These are phyloP conservation scores for Pleurotus eryngii DNA, from an alignment of 768 basidiomycete genomes.

Conservation along the genomic window DNA sequence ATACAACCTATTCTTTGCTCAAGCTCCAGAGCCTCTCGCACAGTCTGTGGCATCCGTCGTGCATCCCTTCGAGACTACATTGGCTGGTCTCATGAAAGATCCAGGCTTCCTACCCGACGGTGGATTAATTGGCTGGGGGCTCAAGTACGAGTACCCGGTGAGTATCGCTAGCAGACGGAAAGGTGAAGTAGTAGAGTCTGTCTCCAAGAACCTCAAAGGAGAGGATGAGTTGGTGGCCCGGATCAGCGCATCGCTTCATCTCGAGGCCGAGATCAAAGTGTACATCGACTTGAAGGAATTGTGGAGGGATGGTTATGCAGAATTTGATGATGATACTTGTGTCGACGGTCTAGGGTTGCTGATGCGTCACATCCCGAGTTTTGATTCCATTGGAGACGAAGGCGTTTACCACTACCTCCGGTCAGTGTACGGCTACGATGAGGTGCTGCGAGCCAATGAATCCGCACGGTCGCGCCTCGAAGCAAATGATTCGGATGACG, in stretches of 20 bases:
- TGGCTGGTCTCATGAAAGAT: slow-evolving; percentile 24
- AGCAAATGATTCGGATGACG: no score
- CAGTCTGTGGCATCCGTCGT: neutral
- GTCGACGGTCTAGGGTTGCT: no score
- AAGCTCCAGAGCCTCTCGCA: no score
- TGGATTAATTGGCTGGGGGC: slow-evolving; percentile 31
- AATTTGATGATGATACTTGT: no score
- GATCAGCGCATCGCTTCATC: slow-evolving; percentile 14
- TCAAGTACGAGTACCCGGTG: slow-evolving; percentile 31
- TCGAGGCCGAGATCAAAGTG: slow-evolving; percentile 17
- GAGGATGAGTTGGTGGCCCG: slow-evolving; percentile 21
- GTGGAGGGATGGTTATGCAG: no score
- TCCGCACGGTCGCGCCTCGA: no score
- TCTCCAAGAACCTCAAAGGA: slow-evolving; percentile 25
- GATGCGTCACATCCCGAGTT: no score
- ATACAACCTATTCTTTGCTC: slow-evolving; percentile 34
- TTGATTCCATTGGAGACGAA: no score
- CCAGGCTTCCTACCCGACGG: slow-evolving; percentile 25
- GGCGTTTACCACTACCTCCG: no score
- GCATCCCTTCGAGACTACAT: slow-evolving; percentile 14
- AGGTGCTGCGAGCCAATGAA: no score
- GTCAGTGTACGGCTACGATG: no score
- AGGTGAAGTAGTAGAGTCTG: slow-evolving; percentile 7
- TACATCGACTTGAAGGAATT: slow-evolving; percentile 11
- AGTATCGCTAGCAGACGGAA: neutral